Conservation (phyloP, 495 filamentous ascomycete genomes). For the Penicillium subrubescens region DNA sequence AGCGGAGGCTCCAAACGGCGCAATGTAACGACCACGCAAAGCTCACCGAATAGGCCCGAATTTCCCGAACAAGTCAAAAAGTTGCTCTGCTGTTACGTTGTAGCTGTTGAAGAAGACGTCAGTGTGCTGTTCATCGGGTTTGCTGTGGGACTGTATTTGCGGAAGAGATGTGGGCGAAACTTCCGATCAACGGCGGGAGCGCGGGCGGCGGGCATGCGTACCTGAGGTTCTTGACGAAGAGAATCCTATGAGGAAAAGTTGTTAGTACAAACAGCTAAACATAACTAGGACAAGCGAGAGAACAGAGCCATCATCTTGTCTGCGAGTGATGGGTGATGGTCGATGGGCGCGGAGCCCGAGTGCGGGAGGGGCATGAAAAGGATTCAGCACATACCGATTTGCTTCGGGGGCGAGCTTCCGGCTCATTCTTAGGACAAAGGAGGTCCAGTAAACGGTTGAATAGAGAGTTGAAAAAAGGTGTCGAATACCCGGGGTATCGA, state of each 20-base stretch:
- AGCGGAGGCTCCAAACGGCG: not conserved
- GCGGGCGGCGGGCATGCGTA: constrained; percentile 42
- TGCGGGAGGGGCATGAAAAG: constrained; percentile 38
- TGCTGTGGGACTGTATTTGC: not conserved
- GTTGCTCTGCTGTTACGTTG: constrained; percentile 91
- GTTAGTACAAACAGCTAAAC: constrained; percentile 9
- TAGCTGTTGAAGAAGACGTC: constrained; percentile 58
- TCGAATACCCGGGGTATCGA: constrained; percentile 34
- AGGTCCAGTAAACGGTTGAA: constrained; percentile 1
- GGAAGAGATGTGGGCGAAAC: constrained; percentile 6
- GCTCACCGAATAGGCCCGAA: constrained; percentile 90
- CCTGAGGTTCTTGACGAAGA: constrained; percentile 98
- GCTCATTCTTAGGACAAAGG: constrained; percentile 49
- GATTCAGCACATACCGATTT: constrained; percentile 68
- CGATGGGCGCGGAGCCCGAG: not conserved
- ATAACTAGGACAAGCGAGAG: not conserved
- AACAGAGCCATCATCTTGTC: not conserved
- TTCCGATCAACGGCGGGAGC: constrained; percentile 8
- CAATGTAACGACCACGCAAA: not conserved
- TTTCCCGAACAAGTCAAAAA: constrained; percentile 94
- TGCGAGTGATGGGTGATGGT: constrained; percentile 15
- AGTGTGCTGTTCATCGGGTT: not conserved
- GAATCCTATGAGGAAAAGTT: constrained; percentile 61
- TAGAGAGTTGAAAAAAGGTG: constrained; percentile 19
- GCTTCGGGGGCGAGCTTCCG: constrained; percentile 93